Base-by-base conservation (phyloP, 1,284 basidiomycete genomes). In the Boletellus dicymbophilus region DNA sequence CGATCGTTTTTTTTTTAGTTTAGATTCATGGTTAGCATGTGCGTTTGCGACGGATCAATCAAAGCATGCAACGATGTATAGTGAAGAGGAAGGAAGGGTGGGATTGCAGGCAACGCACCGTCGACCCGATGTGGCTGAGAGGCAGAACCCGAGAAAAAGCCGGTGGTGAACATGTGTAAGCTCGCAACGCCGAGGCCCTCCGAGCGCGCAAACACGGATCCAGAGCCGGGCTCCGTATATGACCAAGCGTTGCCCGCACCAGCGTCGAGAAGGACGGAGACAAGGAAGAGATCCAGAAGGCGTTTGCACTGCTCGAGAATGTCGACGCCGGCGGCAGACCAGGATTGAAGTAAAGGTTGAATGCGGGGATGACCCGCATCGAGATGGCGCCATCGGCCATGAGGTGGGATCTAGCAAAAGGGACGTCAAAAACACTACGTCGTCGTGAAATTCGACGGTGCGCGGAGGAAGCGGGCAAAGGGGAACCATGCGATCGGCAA, bases 181-280 rank as follows among this genome's bases (percentile, higher is more conserved):
- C 90, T 93, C 0, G 94, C 95, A 6, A 98, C 88, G 0, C 89
- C 95, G n/a, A 98, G 74, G 0, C 95, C 95, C 66, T 98, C 95
- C 1, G 89, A 93, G 41, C 95, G 74, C 18, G 76, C 74, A 62
- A 91, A 95, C 10, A 71, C 74, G 61, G 79, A 71, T 0, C 80
- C 82, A 0, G 81, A 81, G 0, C 62, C 66, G 11, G 73, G 69
- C 58, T 96, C 94, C 12, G 72, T 77, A 68, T 90, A 98, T 15
- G 70, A 71, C 95, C 95, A 98, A 16, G 71, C 68, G 54, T 85
- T 86, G 1, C 95, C 95, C 0, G 95, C 95, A 1, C 95, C 95
- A 0, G 95, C 95, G 59, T 98, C 95, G 41, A 98, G 84, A 18
- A 98, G 77, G 6, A 98, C 95, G 6, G 92, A 93, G 18, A 96